A percentile compares a stretch with the other conserved stretches of the same genome.
phyloP scores from a whole-genome alignment of 805 yeast genomes.

The Myxozyma neotropica region DNA sequence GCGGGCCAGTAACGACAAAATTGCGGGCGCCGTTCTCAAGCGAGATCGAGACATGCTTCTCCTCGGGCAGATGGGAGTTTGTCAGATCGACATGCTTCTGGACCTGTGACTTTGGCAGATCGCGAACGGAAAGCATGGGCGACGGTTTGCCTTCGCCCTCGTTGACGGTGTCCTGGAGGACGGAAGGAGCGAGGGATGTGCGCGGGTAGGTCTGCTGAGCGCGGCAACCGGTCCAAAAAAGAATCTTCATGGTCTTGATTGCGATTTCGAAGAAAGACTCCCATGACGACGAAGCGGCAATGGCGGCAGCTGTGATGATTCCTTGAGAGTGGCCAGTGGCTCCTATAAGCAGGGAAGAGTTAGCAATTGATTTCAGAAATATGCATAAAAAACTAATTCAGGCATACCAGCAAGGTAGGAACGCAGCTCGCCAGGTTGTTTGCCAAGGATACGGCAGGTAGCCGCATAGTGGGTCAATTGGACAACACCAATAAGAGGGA shows the following conservation, averaged over 20 bases:
- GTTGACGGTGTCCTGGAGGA: slow-evolving; percentile 86
- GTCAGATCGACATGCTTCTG: slow-evolving; percentile 79
- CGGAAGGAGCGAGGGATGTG: slow-evolving; percentile 91
- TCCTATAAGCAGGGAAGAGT: slow-evolving; percentile 36
- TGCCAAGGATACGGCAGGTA: slow-evolving; percentile 79
- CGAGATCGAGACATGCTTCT: slow-evolving; percentile 87
- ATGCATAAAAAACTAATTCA: neutral
- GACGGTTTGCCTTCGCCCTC: slow-evolving; percentile 96
- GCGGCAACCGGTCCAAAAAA: slow-evolving; percentile 93
- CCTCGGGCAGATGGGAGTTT: slow-evolving; percentile 88
- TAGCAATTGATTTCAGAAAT: neutral
- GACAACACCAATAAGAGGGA: slow-evolving; percentile 96
- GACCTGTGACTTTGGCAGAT: slow-evolving; percentile 77
- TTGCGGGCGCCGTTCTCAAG: slow-evolving; percentile 94
- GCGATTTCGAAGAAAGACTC: slow-evolving; percentile 72
- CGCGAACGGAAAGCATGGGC: slow-evolving; percentile 95
- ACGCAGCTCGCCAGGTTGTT: slow-evolving; percentile 87
- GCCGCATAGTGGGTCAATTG: slow-evolving; percentile 92
- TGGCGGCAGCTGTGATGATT: slow-evolving; percentile 87
- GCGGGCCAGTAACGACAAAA: slow-evolving; percentile 96
- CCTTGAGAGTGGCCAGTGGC: slow-evolving; percentile 53
- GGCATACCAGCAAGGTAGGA: slow-evolving; percentile 47
- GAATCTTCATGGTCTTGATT: slow-evolving; percentile 75
- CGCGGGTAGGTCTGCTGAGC: slow-evolving; percentile 88
- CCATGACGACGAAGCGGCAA: slow-evolving; percentile 83